Percentiles rank a stretch among this genome's conserved stretches.
Evolutionary conservation across 148 eudicot species (phyloP).

Genomic region (Drosera capensis): DNA sequence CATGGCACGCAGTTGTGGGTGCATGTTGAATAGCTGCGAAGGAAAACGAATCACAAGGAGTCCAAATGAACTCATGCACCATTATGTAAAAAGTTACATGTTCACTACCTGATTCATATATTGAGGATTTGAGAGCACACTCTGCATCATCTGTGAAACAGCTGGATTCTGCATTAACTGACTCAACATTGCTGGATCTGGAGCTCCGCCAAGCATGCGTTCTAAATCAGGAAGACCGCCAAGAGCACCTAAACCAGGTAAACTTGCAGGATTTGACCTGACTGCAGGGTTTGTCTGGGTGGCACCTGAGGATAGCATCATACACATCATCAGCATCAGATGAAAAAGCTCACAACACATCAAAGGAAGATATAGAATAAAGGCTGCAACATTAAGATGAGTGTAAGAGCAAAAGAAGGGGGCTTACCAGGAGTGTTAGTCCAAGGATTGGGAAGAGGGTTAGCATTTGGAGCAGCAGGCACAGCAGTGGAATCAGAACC

Average conservation of each 20-base stretch:
- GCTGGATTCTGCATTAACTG: constrained; percentile 86
- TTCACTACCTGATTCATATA: constrained; percentile 62
- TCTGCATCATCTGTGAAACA: constrained; percentile 89
- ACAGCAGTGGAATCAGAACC: constrained; percentile 43
- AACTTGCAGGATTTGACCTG: constrained; percentile 36
- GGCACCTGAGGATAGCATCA: constrained; percentile 24
- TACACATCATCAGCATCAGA: neutral
- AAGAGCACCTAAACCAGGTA: constrained; percentile 30
- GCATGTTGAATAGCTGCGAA: constrained; percentile 40
- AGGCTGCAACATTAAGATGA: no score
- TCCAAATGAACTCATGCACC: neutral
- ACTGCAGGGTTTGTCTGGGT: constrained; percentile 45
- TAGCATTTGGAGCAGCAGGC: constrained; percentile 46
- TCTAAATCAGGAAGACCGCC: constrained; percentile 68
- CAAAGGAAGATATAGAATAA: neutral
- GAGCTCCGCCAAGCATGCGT: constrained; percentile 32
- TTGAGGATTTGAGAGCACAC: constrained; percentile 73
- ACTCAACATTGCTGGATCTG: constrained; percentile 44
- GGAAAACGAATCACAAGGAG: constrained; percentile 1
- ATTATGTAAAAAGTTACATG: neutral
- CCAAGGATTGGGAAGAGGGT: constrained; percentile 97
- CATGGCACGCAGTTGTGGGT: constrained; percentile 69
- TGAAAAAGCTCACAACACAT: constrained; percentile 2
- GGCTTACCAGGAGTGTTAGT: constrained; percentile 49
- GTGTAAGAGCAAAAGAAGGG: neutral